Percentiles rank a stretch among this genome's conserved stretches.
Conservation (phyloP, 495 filamentous ascomycete species). For the Collariella sp. region DNA sequence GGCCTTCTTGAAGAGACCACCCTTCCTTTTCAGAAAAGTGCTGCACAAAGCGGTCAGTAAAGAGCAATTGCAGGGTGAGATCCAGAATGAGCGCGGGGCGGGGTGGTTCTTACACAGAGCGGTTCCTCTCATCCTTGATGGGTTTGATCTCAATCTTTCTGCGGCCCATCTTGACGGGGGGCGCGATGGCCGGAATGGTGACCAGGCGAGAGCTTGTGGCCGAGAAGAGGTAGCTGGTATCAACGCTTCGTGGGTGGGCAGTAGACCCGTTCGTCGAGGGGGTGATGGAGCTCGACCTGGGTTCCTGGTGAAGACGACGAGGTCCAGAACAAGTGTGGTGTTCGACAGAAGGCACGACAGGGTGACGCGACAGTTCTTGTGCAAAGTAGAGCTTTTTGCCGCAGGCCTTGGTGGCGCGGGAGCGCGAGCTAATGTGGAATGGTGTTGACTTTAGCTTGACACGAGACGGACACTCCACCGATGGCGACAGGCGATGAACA, state of each 20-base stretch:
- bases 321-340: too few species aligned
- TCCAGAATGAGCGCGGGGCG: background rate
- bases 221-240: background rate
- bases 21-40: conserved; percentile 97
- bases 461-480: background rate
- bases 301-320: too few species aligned
- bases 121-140: conserved; percentile 98
- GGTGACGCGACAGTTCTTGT: too few species aligned
- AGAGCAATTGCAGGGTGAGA: conserved; percentile 20
- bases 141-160: conserved; percentile 98
- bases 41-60: conserved; percentile 52
- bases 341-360: too few species aligned
- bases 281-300: too few species aligned
- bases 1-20: conserved; percentile 98
- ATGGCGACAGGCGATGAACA: conserved; percentile 14
- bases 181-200: background rate
- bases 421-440: too few species aligned
- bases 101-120: conserved; percentile 75
- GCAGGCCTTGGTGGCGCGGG: too few species aligned
- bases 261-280: too few species aligned
- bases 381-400: too few species aligned
- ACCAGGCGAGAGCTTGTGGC: background rate
- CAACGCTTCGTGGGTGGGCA: background rate
- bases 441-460: too few species aligned
- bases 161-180: conserved; percentile 47